Base-by-base conservation (phyloP, 2,329 filamentous ascomycete species). In the Aaosphaeria pasadenensis region DNA sequence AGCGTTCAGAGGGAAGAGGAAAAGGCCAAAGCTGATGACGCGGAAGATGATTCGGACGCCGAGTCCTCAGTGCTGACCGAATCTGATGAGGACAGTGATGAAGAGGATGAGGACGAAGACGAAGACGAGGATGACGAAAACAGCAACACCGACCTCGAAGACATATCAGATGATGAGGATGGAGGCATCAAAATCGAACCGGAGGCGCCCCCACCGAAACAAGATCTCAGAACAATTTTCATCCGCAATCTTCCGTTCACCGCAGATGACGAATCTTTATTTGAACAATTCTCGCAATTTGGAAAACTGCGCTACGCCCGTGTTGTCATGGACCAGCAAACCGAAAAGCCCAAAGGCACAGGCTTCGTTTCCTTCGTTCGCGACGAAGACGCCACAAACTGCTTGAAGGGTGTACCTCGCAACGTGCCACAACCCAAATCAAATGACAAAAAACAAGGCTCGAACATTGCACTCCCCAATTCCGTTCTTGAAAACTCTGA, bases 301-400 rank as follows among this genome's bases (percentile, higher is more conserved):
- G 95, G 94, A 29, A 81, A 80, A n/a, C 77, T 96, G 36, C 83
- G 91, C 35, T 99, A 97, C 67, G 94, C 92, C 5, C 83, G 95
- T 55, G 86, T 96, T 7, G 95, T 99, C 35, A 82, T 95, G 66
- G 92, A 99, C 66, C 86, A 80, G 42, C 83, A 84, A 28, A 96
- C 90, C 0, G 91, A 91, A 58, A 86, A 89, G 44, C 89, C 94
- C 2, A 89, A 88, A 42, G 94, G 94, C 29, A 97, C 92, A 31
- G 94, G 87, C 4, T 99, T 99, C 63, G 92, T 97, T 30, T 95
- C 90, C 73, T 99, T 99, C 73, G 86, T 86, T 72, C 85, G 87
- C 43, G 74, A 78, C 35, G 82, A 87, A 17, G 89, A 96, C 63
- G 89, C 86, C 55, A 84, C 86, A 64, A 70, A 77, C 17, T 97